Conservation (phyloP, 202 grass and related monocot genomes). For the Dendrocalamus latiflorus region DNA sequence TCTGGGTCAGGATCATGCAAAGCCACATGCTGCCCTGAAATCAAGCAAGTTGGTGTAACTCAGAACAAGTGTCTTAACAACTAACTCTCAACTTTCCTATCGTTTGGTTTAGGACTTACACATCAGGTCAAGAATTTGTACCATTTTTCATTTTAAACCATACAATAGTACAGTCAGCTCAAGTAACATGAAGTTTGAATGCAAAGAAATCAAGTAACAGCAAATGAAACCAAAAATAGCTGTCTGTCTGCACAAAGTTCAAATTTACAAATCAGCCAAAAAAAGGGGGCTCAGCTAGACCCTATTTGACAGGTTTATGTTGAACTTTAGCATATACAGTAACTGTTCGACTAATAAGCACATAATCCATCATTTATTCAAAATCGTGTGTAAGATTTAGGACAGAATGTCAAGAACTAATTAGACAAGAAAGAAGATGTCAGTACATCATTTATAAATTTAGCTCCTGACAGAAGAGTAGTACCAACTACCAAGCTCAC, state of each 20-base stretch:
- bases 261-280: constrained; percentile 3
- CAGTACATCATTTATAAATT: constrained; percentile 7
- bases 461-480: constrained; percentile 21
- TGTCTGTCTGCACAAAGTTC: not conserved
- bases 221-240: not conserved
- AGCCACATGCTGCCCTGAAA: constrained; percentile 94
- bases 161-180: not conserved
- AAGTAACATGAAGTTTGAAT: not conserved
- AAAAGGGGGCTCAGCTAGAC: not conserved
- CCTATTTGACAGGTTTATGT: not conserved
- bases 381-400: no score
- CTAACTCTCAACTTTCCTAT: not conserved
- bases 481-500: constrained; percentile 16
- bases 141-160: not conserved
- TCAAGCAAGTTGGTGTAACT: not conserved
- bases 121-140: not conserved
- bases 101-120: not conserved
- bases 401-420: not conserved
- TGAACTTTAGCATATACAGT: not conserved
- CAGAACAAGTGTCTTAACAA: constrained; percentile 12
- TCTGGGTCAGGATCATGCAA: constrained; percentile 76
- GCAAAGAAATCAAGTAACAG: constrained; percentile 5
- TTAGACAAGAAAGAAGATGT: not conserved
- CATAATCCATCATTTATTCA: no score
- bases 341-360: not conserved